Base-by-base conservation (phyloP, 1,284 basidiomycete species). In the Cryptococcus sp. region DNA sequence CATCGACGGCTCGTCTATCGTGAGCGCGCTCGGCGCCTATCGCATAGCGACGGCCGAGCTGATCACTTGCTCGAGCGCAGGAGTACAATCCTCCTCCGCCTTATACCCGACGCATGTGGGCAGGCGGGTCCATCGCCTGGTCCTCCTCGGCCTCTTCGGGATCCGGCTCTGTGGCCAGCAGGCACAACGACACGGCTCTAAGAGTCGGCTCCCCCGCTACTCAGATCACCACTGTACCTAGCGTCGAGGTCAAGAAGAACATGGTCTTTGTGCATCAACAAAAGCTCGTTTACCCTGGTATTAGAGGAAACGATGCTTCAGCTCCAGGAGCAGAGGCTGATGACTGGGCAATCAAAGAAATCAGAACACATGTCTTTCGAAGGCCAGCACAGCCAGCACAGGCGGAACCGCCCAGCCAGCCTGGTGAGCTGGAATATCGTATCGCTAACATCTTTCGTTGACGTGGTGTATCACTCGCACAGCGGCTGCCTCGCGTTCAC, bases 21-120 rank as follows among this genome's bases (percentile, higher is more conserved):
- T 89, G 17, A 87, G 89, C 66, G 80, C 22, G 8, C 42, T 22
- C 42, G 13, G n/a, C 22, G n/a, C 42, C 22, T 22, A 8, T 22
- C 8, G n/a, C 7, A 15, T 15, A 45, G 42, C 42, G n/a, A n/a
- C 42, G n/a, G 22, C 22, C 42, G 42, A 45, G 42, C 42, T 45
- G 42, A 45, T 13, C 13, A 39, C 35, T 25, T 19, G 15, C 48
- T 47, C 5, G n/a, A 19, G 23, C 5, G 27, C 56, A 78, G 75
- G 75, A 76, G 40, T 74, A 72, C 62, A 78, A 76, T 52, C 69
- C 90, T 3, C 90, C 90, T 0, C 76, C 82, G 46, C 89, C 89
- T 0, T 91, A 88, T 77, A 83, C 83, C 19, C 82, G 88, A 46
- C 81, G 90, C 19, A 92, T 92, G 90, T 92, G 90, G 89, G 89